Evolutionary conservation across 2,329 filamentous ascomycete genomes (phyloP).

Genomic region (Kalmusia sp.): DNA sequence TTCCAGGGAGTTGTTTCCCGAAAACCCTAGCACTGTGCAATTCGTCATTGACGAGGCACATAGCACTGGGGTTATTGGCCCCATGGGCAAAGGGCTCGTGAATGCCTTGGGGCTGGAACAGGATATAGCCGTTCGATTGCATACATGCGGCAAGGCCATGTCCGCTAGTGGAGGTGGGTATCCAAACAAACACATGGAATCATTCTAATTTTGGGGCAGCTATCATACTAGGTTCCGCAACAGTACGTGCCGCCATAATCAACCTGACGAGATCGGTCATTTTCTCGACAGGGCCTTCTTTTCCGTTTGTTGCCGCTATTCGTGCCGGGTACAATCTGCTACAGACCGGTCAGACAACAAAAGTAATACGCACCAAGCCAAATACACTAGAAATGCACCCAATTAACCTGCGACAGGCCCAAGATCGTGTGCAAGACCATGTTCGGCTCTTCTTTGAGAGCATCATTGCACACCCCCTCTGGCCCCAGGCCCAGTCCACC

Average conservation of each 20-base stretch:
- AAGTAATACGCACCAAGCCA: not conserved
- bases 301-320: conserved; percentile 46
- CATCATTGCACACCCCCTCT: conserved; percentile 11
- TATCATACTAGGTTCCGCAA: conserved; percentile 23
- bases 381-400: not conserved
- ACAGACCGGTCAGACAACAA: conserved; percentile 6
- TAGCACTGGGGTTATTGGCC: conserved; percentile 66
- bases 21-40: conserved; percentile 60
- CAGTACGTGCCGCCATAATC: conserved; percentile 7
- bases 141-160: conserved; percentile 37
- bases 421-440: conserved; percentile 12
- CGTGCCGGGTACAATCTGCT: conserved; percentile 38
- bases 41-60: conserved; percentile 74
- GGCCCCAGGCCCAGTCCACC: conserved; percentile 8
- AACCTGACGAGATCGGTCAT: conserved; percentile 31
- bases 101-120: conserved; percentile 29
- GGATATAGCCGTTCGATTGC: conserved; percentile 33
- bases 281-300: conserved; percentile 43
- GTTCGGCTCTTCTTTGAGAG: conserved; percentile 11
- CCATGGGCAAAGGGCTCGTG: conserved; percentile 63
- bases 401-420: conserved; percentile 7
- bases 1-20: conserved; percentile 62
- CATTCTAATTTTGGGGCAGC: conserved; percentile 9
- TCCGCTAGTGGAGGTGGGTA: conserved; percentile 33
- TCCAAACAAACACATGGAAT: no score